Conservation (phyloP, 768 basidiomycete genomes). For the Collybia sp. region DNA sequence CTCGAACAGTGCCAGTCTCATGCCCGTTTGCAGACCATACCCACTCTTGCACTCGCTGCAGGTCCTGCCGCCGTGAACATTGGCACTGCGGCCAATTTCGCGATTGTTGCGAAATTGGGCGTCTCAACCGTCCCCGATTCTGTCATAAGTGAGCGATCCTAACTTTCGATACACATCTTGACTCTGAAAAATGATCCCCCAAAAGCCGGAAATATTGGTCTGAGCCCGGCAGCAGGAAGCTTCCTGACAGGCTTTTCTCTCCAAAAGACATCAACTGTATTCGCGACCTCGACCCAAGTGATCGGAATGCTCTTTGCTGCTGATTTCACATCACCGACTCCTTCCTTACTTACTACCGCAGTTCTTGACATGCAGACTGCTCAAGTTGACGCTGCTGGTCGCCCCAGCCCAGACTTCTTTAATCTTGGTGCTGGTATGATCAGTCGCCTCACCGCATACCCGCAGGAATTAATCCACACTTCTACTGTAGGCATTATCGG, state of each 20-base stretch:
- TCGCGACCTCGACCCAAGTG: constrained; percentile 17
- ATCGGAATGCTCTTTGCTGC: constrained; percentile 16
- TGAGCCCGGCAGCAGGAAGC: no score
- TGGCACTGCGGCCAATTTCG: constrained; percentile 8
- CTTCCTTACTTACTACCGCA: constrained; percentile 13
- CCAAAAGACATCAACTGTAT: not conserved
- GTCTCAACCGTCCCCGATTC: constrained; percentile 12
- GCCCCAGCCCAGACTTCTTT: constrained; percentile 10
- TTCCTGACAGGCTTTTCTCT: no score
- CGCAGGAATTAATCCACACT: not conserved
- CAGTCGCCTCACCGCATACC: not conserved
- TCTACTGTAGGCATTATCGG: constrained; percentile 11
- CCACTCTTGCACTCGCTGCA: no score
- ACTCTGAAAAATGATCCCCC: no score
- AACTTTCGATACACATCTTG: no score
- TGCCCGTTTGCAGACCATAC: no score
- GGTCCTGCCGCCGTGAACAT: constrained; percentile 8
- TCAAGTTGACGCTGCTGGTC: constrained; percentile 12
- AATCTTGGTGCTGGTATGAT: constrained; percentile 11
- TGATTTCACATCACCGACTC: constrained; percentile 13
- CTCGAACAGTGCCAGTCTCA: no score
- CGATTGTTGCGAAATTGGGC: constrained; percentile 9
- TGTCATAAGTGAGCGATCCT: constrained; percentile 2
- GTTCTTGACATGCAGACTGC: constrained; percentile 17
- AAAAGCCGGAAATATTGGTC: no score